phyloP scores from a whole-genome alignment of 1,284 basidiomycete species.

The Schizopora paradoxa region DNA sequence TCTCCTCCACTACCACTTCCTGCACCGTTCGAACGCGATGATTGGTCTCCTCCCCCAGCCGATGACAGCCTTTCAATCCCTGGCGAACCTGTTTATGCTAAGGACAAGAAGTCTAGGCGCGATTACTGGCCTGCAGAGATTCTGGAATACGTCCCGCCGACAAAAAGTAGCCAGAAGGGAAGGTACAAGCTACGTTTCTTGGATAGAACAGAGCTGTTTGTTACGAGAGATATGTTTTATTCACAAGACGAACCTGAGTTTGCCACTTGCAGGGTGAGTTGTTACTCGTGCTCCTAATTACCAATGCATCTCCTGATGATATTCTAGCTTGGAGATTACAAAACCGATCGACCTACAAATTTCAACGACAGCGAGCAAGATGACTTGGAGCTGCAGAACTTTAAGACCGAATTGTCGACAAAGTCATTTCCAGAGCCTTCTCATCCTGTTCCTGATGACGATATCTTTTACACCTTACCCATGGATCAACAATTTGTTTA shows the following conservation, averaged over 20 bases:
- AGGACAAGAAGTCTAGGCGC: constrained; percentile 25
- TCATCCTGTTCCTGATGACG: constrained; percentile 37
- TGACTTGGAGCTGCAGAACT: neutral
- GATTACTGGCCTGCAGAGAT: constrained; percentile 64
- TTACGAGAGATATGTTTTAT: constrained; percentile 51
- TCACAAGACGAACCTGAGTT: constrained; percentile 52
- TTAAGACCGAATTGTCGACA: too few species aligned
- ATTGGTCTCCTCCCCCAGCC: constrained; percentile 36
- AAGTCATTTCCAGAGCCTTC: constrained; percentile 32
- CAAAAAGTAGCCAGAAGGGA: constrained; percentile 28
- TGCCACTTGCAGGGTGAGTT: constrained; percentile 45
- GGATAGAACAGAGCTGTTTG: constrained; percentile 38
- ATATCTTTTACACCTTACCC: constrained; percentile 41
- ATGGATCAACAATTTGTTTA: constrained; percentile 59
- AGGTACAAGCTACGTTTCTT: constrained; percentile 52
- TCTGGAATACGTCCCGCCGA: constrained; percentile 46
- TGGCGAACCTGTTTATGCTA: constrained; percentile 56
- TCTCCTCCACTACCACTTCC: too few species aligned
- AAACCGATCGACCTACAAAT: constrained; percentile 18
- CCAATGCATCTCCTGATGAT: neutral
- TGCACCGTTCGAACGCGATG: constrained; percentile 17
- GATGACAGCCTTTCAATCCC: constrained; percentile 52
- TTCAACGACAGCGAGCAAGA: constrained; percentile 8
- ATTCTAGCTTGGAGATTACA: constrained; percentile 48
- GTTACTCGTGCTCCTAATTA: constrained; percentile 3